Evolutionary conservation across 2,329 filamentous ascomycete genomes (phyloP), one percentile per base, ranked within the genome.

Genomic region (Xylaria sp.): DNA sequence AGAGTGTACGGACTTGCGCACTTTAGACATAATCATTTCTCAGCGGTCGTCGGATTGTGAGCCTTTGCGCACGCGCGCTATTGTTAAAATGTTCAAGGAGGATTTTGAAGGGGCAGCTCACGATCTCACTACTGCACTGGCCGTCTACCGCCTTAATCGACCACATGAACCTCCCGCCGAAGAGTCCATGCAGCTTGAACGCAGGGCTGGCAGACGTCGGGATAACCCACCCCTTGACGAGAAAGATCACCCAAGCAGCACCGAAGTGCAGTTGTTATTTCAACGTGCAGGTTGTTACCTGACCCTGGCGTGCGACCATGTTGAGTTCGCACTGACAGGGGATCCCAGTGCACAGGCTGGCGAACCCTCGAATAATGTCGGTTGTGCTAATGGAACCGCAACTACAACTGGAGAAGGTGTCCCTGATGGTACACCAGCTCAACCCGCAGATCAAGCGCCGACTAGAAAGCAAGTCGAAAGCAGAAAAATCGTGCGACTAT

Each of bases 241-340:
- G 64, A 72, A 72, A 35, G 76, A 92, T 69, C 92, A 94, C 72
- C 93, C 93, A 16, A 91, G 85, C 73, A 93, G 92, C 77, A 82
- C 94, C 71, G 91, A 93, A 77, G 84, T 87, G 57, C 93, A 96
- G 76, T 79, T 96, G 4, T 80, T 93, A 4, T 95, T 96, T 78
- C 91, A 94, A 73, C 87, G 93, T 54, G 93, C 89, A 0, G 87
- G 88, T 5, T 89, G 90, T 5, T 92, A 94, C 77, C 82, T 97
- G 42, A 88, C 87, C 3, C 84, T 93, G 74, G 92, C 93, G 13
- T 93, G 88, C 74, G 84, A 89, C 65, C 82, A 90, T 75, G 87
- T 94, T 51, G 81, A 86, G 66, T 80, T 81, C 21, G 87, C 90
- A 18, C 78, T 93, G 53, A 71, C 63, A 23, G 64, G 71, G 32